Evolutionary conservation across 2,329 filamentous ascomycete genomes (phyloP).

Genomic region (Thielaviopsis musarum): DNA sequence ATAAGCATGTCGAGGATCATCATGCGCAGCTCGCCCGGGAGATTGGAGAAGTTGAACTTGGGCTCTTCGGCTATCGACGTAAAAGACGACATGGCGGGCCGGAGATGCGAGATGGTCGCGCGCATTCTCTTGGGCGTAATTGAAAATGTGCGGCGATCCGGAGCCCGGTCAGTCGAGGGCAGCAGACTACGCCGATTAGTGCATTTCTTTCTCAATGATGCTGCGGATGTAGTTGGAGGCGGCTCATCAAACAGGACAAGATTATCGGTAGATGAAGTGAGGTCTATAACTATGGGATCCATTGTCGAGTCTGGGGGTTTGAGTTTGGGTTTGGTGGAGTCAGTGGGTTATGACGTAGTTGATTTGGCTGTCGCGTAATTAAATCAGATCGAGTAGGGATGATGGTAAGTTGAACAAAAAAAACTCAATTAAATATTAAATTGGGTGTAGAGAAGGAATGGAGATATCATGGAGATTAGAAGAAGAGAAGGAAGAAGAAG

Average conservation of each 20-base stretch:
- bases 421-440: not conserved
- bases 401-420: not conserved
- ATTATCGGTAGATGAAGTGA: not conserved
- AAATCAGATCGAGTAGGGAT: not conserved
- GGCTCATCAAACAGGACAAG: not conserved
- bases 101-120: not conserved
- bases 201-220: not conserved
- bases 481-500: too few species aligned
- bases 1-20: conserved; percentile 1
- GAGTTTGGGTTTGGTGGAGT: not conserved
- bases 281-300: not conserved
- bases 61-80: not conserved
- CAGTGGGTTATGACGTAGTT: not conserved
- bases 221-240: too few species aligned
- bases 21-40: not conserved
- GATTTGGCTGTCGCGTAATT: not conserved
- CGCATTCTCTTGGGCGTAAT: not conserved
- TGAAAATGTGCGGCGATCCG: not conserved
- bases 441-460: too few species aligned
- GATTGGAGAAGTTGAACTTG: not conserved
- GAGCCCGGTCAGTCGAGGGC: not conserved
- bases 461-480: too few species aligned
- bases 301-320: not conserved
- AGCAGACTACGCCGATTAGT: too few species aligned
- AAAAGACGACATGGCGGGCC: not conserved